Percentiles rank a stretch among this genome's conserved stretches.
Conservation (phyloP, 495 filamentous ascomycete species). For the Cercophora samala region DNA sequence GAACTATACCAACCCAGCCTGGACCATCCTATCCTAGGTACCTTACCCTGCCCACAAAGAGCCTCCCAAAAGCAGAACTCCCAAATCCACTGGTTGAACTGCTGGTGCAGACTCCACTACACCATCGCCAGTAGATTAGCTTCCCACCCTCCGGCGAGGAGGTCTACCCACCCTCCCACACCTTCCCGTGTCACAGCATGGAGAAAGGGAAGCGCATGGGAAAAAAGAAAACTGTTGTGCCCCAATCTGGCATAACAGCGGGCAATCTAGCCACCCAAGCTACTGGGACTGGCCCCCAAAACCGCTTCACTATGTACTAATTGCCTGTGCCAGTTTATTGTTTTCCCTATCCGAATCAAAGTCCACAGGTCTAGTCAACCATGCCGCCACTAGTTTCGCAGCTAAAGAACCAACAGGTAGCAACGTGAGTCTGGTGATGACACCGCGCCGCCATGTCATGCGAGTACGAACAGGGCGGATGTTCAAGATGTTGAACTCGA, state of each 20-base stretch:
- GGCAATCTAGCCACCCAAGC: constrained; percentile 1
- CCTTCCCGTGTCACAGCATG: background rate
- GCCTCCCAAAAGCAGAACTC: background rate
- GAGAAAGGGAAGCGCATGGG: background rate
- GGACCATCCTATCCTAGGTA: background rate
- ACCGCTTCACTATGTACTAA: background rate
- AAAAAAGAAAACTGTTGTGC: background rate
- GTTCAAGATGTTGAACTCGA: background rate
- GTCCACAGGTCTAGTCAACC: background rate
- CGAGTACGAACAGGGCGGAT: background rate
- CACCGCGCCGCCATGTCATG: background rate
- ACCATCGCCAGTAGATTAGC: background rate
- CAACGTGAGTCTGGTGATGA: background rate
- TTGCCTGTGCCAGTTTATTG: background rate
- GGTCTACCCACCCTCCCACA: background rate
- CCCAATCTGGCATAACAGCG: constrained; percentile 3
- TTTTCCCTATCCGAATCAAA: background rate
- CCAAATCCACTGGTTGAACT: background rate
- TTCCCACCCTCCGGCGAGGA: background rate
- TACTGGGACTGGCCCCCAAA: background rate
- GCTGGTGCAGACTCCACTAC: background rate
- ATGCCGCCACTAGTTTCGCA: background rate
- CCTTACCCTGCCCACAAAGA: background rate
- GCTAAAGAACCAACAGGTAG: background rate
- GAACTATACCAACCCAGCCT: background rate